A percentile compares a stretch with the other conserved stretches of the same genome.
Evolutionary conservation across 192 early-diverging fungal species (phyloP).

Genomic region (Mortierella antarctica): DNA sequence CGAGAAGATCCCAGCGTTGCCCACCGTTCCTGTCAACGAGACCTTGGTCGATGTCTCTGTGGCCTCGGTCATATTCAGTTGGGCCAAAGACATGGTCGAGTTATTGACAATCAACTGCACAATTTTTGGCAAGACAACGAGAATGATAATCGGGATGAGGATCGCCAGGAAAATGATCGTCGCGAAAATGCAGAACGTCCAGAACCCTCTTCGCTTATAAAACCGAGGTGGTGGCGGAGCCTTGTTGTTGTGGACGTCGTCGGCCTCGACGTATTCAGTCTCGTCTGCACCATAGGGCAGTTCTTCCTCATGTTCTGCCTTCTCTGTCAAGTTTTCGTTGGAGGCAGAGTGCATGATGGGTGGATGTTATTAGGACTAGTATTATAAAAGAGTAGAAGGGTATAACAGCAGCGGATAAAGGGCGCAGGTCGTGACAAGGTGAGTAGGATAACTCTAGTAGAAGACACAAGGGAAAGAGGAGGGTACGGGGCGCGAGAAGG

Average conservation of each 20-base stretch:
- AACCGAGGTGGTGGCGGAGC: constrained; percentile 23
- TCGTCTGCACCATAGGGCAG: constrained; percentile 37
- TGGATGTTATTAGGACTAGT: neutral
- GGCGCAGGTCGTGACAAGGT: too few species aligned
- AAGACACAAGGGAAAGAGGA: too few species aligned
- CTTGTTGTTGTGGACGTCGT: constrained; percentile 36
- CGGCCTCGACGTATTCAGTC: constrained; percentile 23
- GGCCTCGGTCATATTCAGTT: constrained; percentile 58
- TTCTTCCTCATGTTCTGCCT: constrained; percentile 5
- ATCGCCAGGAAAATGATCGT: constrained; percentile 54
- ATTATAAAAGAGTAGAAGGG: neutral
- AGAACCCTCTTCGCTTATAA: constrained; percentile 60
- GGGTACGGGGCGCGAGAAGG: too few species aligned
- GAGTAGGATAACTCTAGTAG: too few species aligned
- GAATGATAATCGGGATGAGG: constrained; percentile 56
- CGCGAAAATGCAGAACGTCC: constrained; percentile 57
- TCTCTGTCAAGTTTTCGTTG: constrained; percentile 35
- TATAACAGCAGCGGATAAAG: neutral
- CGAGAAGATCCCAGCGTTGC: constrained; percentile 62
- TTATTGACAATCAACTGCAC: constrained; percentile 61
- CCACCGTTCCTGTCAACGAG: constrained; percentile 58
- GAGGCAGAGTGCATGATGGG: constrained; percentile 23
- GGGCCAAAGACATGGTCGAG: constrained; percentile 47
- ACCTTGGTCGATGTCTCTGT: constrained; percentile 57
- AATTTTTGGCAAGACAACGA: constrained; percentile 64